These are phyloP conservation scores for Quercus agrifolia DNA, from an alignment of 306 rosid species.

Conservation along the genomic window DNA sequence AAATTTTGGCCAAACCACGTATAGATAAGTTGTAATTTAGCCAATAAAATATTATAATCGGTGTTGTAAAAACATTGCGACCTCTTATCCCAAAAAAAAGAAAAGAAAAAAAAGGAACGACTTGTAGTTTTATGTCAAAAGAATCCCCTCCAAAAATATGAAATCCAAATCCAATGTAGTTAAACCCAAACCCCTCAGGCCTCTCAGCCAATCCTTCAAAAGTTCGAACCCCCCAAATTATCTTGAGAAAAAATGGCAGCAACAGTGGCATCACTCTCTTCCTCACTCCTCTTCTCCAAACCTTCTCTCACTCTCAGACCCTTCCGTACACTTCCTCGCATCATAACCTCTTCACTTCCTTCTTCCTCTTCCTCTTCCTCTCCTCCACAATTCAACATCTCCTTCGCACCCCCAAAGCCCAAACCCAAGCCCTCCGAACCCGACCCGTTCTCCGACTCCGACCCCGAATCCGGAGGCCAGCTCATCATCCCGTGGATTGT, in stretches of 20 bases:
- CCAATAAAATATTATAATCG: too few species aligned
- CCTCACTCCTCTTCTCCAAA: constrained; percentile 29
- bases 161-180: too few species aligned
- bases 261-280: constrained; percentile 31
- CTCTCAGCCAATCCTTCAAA: neutral
- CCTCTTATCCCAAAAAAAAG: too few species aligned
- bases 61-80: too few species aligned
- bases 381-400: constrained; percentile 60
- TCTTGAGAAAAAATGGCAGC: constrained; percentile 20
- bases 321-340: constrained; percentile 54
- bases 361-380: constrained; percentile 40
- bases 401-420: constrained; percentile 72
- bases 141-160: too few species aligned
- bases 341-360: constrained; percentile 36
- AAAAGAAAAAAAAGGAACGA: too few species aligned
- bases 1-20: rapidly evolving
- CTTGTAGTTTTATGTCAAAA: too few species aligned
- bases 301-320: constrained; percentile 31
- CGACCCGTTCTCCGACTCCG: constrained; percentile 19
- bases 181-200: too few species aligned
- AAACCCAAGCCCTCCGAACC: constrained; percentile 36
- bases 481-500: constrained; percentile 83
- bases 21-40: rapidly evolving
- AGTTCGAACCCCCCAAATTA: neutral
- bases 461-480: constrained; percentile 22